Conservation (phyloP, 192 early-diverging fungal species). For the Gigaspora rosea region DNA sequence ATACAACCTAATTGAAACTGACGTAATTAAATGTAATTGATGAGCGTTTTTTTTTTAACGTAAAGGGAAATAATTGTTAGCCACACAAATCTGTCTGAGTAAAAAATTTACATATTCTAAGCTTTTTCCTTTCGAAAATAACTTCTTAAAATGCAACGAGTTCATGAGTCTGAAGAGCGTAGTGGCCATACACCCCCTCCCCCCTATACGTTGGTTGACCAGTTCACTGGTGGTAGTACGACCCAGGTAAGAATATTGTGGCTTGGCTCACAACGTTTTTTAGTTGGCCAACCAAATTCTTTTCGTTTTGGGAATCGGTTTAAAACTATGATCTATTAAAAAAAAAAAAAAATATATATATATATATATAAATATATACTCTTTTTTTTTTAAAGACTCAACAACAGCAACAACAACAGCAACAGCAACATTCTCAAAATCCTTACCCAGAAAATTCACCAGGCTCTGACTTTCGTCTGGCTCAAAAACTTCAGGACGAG, state of each 20-base stretch:
- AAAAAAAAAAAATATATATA: too few relatives aligned
- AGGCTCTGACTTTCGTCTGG: conserved; percentile 26
- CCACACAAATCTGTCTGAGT: not conserved
- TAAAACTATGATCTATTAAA: too few relatives aligned
- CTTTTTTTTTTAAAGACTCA: too few relatives aligned
- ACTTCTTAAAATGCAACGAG: conserved; percentile 24
- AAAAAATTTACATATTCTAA: too few relatives aligned
- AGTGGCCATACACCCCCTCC: conserved; percentile 7
- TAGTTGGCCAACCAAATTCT: too few relatives aligned
- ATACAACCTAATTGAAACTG: too few relatives aligned
- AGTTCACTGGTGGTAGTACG: not conserved
- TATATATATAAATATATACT: not conserved
- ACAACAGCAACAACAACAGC: not conserved
- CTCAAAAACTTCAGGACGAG: conserved; percentile 31
- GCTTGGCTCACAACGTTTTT: too few relatives aligned
- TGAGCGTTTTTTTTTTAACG: too few relatives aligned
- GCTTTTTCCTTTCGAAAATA: not conserved
- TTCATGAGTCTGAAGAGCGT: conserved; percentile 8
- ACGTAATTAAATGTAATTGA: too few relatives aligned
- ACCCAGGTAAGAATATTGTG: not conserved
- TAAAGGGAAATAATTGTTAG: not conserved
- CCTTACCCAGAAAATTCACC: conserved; percentile 19
- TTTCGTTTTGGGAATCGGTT: too few relatives aligned
- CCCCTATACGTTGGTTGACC: conserved; percentile 26
- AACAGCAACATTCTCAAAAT: conserved; percentile 29